phyloP scores from a whole-genome alignment of 768 basidiomycete genomes.

The Lentinus tigrinus region DNA sequence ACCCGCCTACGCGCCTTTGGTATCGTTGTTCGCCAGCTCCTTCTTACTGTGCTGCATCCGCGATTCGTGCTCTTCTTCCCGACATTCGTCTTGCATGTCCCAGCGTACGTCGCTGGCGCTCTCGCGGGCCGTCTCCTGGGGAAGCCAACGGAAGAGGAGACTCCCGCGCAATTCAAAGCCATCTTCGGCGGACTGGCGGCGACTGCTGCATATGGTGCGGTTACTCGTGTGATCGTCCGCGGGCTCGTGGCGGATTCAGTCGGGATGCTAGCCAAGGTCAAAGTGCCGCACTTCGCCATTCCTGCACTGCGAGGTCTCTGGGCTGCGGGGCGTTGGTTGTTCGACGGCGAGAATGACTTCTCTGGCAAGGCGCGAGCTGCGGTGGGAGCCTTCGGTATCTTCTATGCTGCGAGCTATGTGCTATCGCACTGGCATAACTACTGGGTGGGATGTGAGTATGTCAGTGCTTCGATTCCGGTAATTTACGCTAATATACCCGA shows the following conservation, averaged over 20 bases:
- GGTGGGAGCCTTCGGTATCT: constrained; percentile 15
- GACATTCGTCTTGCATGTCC: constrained; percentile 77
- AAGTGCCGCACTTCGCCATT: not conserved
- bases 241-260: not conserved
- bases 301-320: not conserved
- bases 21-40: constrained; percentile 68
- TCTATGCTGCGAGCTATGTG: constrained; percentile 30
- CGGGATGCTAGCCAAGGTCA: not conserved
- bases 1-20: constrained; percentile 69
- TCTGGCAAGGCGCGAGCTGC: constrained; percentile 8
- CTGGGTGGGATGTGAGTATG: constrained; percentile 37
- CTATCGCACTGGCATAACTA: constrained; percentile 47
- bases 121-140: constrained; percentile 62
- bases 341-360: not conserved
- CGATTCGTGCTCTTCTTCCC: constrained; percentile 86
- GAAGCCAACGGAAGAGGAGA: constrained; percentile 79
- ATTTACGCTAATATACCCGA: not conserved
- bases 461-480: not conserved
- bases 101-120: constrained; percentile 78
- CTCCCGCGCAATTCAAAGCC: constrained; percentile 94
- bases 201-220: constrained; percentile 9
- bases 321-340: constrained; percentile 6
- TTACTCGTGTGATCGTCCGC: constrained; percentile 6
- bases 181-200: constrained; percentile 55
- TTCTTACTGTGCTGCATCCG: constrained; percentile 64